Conservation (phyloP, 2,329 filamentous ascomycete species). For the Basipetospora sp. region DNA sequence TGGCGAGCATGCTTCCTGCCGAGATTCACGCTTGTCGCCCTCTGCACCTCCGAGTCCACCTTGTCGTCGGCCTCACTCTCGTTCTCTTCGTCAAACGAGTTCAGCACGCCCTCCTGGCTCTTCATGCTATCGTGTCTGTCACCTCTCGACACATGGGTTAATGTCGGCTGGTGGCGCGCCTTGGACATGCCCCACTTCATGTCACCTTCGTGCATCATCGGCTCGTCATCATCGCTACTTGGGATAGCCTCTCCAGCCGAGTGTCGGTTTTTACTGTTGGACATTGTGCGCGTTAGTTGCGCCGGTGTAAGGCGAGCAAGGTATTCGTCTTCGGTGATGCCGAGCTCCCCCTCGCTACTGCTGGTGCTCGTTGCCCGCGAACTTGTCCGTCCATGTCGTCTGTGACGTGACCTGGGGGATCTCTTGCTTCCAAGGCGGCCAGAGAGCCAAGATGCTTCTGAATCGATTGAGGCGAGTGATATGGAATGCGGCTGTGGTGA, state of each 20-base stretch:
- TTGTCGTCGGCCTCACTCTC: slow-evolving; percentile 10
- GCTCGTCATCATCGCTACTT: slow-evolving; percentile 45
- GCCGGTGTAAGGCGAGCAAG: slow-evolving; percentile 34
- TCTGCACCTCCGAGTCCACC: slow-evolving; percentile 27
- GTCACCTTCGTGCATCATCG: slow-evolving; percentile 25
- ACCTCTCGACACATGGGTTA: slow-evolving; percentile 44
- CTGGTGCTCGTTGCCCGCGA: slow-evolving; percentile 3
- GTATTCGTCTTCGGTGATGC: slow-evolving; percentile 40
- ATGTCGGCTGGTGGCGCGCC: slow-evolving; percentile 23
- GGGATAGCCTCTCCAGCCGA: slow-evolving; percentile 36
- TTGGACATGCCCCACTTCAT: slow-evolving; percentile 38
- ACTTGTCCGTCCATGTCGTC: slow-evolving; percentile 16
- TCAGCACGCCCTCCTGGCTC: slow-evolving; percentile 38
- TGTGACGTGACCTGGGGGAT: slow-evolving; percentile 23
- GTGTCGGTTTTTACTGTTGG: slow-evolving; percentile 18
- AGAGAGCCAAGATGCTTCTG: slow-evolving; percentile 89
- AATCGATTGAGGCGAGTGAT: slow-evolving; percentile 86
- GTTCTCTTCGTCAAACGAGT: slow-evolving; percentile 23
- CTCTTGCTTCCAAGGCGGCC: slow-evolving; percentile 42
- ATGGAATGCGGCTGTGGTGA: slow-evolving; percentile 55
- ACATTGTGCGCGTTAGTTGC: slow-evolving; percentile 11
- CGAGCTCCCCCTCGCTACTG: slow-evolving; percentile 42
- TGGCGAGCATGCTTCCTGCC: slow-evolving; percentile 51
- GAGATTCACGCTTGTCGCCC: slow-evolving; percentile 57
- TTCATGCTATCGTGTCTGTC: slow-evolving; percentile 29